Conservation (phyloP, 208 protist genomes). For the Leishmania lainsoni region DNA sequence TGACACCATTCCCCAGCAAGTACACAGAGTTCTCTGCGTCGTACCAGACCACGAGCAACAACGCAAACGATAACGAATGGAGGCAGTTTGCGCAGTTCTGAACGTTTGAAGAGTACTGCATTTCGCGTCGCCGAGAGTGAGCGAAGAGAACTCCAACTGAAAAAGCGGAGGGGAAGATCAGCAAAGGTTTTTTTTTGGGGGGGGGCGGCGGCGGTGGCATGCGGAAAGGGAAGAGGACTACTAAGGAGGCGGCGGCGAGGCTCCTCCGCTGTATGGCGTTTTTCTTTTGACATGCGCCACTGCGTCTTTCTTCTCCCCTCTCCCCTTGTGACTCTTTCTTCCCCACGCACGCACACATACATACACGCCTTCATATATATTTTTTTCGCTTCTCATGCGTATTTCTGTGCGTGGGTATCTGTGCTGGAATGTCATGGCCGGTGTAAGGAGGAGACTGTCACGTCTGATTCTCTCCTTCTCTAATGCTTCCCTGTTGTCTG, state of each 20-base stretch:
- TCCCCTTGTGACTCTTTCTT: neutral
- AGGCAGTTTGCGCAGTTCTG: slow-evolving; percentile 29
- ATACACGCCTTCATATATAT: neutral
- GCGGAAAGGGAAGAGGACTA: neutral
- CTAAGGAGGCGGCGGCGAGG: neutral
- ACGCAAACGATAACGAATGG: slow-evolving; percentile 15
- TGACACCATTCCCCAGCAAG: slow-evolving; percentile 9
- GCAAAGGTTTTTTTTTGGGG: neutral
- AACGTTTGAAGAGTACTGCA: neutral
- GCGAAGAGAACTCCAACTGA: neutral
- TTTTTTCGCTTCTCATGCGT: slow-evolving; percentile 1
- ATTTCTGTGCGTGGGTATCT: neutral
- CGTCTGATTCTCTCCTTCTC: neutral
- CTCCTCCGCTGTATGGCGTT: neutral
- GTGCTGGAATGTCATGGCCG: too few relatives aligned
- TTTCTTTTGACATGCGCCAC: neutral
- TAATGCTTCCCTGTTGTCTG: neutral
- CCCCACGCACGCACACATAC: neutral
- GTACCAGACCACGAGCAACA: slow-evolving; percentile 22
- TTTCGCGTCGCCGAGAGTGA: neutral
- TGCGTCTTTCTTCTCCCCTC: neutral
- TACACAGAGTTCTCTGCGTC: slow-evolving; percentile 35
- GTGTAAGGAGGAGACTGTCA: neutral
- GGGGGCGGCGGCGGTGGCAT: neutral
- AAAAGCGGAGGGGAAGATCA: neutral